Evolutionary conservation across 495 filamentous ascomycete species (phyloP).

Genomic region (Hyaloscypha variabilis): DNA sequence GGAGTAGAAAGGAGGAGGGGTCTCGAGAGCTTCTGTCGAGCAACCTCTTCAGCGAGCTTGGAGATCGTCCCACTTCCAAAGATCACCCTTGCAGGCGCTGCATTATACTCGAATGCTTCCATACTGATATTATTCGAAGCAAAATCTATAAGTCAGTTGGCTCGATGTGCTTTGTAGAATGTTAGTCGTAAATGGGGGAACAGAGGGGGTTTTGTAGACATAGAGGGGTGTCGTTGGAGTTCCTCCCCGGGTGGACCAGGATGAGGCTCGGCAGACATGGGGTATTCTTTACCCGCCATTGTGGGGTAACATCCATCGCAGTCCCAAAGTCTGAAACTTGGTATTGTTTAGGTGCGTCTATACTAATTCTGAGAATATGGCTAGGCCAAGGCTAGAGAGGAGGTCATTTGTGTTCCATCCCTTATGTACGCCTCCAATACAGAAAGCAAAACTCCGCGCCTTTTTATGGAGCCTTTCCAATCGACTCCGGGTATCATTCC

Average conservation of each 20-base stretch:
- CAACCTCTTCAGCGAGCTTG: constrained; percentile 61
- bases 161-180: constrained; percentile 11
- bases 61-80: constrained; percentile 65
- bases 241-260: constrained; percentile 1
- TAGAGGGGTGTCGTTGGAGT: neutral
- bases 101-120: constrained; percentile 65
- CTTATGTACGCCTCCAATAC: neutral
- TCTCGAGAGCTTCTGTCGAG: constrained; percentile 52
- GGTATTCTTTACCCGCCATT: neutral
- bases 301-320: too few relatives aligned
- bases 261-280: neutral
- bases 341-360: too few relatives aligned
- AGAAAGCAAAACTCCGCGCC: neutral
- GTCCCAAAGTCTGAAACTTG: too few relatives aligned
- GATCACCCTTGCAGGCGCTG: constrained; percentile 60
- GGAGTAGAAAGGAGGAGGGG: constrained; percentile 63
- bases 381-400: neutral
- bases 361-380: too few relatives aligned
- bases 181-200: neutral
- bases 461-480: neutral
- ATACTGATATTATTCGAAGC: constrained; percentile 36
- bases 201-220: neutral
- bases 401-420: neutral
- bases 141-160: constrained; percentile 6
- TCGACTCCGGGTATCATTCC: constrained; percentile 38